Base-by-base conservation (phyloP, 176 grass and related monocot genomes). In the Aechmea fasciata region DNA sequence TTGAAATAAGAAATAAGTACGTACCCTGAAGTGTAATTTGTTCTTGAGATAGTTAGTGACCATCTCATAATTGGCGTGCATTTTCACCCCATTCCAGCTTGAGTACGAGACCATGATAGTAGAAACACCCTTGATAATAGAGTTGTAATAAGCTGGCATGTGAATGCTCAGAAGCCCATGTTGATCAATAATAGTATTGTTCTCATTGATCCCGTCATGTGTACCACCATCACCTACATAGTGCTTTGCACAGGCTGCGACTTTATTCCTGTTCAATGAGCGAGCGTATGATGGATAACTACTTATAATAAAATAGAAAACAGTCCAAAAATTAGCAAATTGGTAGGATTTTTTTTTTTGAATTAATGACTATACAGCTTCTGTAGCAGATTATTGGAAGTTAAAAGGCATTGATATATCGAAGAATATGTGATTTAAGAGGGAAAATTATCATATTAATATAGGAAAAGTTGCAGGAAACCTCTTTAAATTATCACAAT, bases 61-160 rank as follows among this genome's bases (percentile, higher is more conserved):
- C 47, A 96, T 52, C 75, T 96, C 83, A 81, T 72, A 63, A 71
- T 96, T 92, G 47, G 83, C 86, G 79, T 96, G 88, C 93, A 96
- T 96, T 79, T 96, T 96, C 52, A 74, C 74, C 59, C 93, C 88
- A 81, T 96, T 96, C 86, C 90, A 76, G 64, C 93, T 96, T 73
- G 93, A 92, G 70, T 92, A 96, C 78, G 93, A 96, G 13, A 96
- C 88, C 93, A 96, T 96, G 75, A 96, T 68, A 54, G 93, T 96
- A 29, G 93, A 83, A 1, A 96, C 86, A 75, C 93, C 93, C 78
- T 92, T 96, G 47, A 89, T 85, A 50, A 96, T 79, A 47, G 88
- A 83, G 64, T 89, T 71, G 70, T 92, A 92, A 73, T 96, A 96
- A 20, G 93, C 88, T 63, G 93, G 88, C 93, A 96, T 96, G 73